Percentiles rank a stretch among this genome's conserved stretches.
These are phyloP conservation scores for Aurantiochytrium sp. DNA, from an alignment of 108 stramenopile species.

Conservation along the genomic window DNA sequence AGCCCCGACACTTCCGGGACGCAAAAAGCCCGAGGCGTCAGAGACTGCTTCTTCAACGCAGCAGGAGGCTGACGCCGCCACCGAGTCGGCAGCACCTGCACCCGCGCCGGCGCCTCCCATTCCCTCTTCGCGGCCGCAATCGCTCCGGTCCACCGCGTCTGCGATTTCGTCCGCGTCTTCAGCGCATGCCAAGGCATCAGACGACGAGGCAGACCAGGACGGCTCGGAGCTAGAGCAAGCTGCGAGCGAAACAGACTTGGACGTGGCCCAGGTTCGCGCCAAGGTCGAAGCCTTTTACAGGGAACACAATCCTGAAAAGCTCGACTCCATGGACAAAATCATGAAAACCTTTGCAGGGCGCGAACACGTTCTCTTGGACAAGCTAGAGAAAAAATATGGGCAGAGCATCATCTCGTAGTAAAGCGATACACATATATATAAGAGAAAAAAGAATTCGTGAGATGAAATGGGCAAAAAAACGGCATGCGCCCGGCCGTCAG, in stretches of 20 bases:
- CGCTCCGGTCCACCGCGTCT: no score
- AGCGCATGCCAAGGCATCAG: neutral
- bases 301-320: constrained; percentile 8
- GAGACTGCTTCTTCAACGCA: neutral
- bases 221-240: neutral
- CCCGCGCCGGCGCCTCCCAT: neutral
- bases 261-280: neutral
- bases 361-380: neutral
- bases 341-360: constrained; percentile 11
- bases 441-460: no score
- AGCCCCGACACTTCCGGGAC: neutral
- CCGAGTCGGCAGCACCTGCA: neutral
- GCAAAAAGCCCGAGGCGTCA: no score
- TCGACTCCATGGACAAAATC: neutral
- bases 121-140: neutral
- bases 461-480: no score
- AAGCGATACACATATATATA: no score
- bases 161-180: no score
- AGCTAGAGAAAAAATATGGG: neutral
- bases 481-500: no score
- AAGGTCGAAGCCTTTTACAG: neutral
- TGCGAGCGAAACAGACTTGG: neutral
- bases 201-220: neutral
- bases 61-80: neutral
- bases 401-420: neutral